These are phyloP conservation scores for Pisolithus sp. DNA, from an alignment of 768 basidiomycete genomes.

Conservation along the genomic window DNA sequence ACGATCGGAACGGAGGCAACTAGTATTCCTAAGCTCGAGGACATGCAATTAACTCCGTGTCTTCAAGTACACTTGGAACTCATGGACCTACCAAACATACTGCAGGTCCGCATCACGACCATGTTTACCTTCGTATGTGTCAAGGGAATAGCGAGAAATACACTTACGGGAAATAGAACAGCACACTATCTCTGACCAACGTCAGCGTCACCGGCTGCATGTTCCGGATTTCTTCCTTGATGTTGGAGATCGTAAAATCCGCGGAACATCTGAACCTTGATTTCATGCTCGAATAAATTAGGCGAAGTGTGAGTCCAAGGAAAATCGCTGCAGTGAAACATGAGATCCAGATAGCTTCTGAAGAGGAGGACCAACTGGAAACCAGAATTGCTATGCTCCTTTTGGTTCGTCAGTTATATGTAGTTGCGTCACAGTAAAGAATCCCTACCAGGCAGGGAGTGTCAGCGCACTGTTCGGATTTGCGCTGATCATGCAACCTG, in stretches of 20 bases:
- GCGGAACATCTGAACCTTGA: not conserved
- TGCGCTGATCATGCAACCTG: constrained; percentile 10
- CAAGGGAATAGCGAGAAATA: not conserved
- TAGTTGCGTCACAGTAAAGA: not conserved
- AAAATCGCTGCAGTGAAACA: not conserved
- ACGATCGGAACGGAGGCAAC: not conserved
- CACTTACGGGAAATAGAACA: not conserved
- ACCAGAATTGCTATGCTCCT: constrained; percentile 16
- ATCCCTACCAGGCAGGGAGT: constrained; percentile 17
- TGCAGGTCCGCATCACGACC: not conserved
- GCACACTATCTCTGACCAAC: not conserved
- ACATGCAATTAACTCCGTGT: not conserved
- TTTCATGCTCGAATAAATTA: not conserved
- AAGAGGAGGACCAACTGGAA: constrained; percentile 9
- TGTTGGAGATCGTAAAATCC: not conserved
- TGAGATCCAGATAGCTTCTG: not conserved
- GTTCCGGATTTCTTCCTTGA: not conserved
- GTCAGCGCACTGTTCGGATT: constrained; percentile 10
- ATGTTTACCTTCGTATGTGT: not conserved
- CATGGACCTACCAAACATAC: no score
- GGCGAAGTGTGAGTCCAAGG: not conserved
- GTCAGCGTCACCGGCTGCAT: not conserved
- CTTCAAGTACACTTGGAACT: no score
- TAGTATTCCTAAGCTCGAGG: not conserved
- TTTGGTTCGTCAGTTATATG: not conserved